phyloP scores from a whole-genome alignment of 2,329 filamentous ascomycete genomes.

The Arthrobotrys megalospora region DNA sequence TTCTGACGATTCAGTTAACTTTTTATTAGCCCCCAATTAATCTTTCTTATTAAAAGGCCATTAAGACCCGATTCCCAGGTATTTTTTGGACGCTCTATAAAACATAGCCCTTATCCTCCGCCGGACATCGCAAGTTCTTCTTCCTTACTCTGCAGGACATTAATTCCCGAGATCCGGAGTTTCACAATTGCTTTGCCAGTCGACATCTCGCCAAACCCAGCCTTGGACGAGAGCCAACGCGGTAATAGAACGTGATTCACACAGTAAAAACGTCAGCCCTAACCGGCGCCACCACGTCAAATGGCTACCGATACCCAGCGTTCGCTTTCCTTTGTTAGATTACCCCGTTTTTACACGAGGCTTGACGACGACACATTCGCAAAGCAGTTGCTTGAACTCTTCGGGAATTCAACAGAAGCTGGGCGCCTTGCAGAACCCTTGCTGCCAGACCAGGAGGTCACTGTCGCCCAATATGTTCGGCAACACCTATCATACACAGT shows the following conservation, averaged over 20 bases:
- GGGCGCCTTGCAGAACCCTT: slow-evolving; percentile 47
- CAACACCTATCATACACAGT: slow-evolving; percentile 56
- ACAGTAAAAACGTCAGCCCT: slow-evolving; percentile 19
- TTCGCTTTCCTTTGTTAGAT: slow-evolving; percentile 38
- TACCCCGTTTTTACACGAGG: slow-evolving; percentile 43
- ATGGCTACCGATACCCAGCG: slow-evolving; percentile 35
- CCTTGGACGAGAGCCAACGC: slow-evolving; percentile 14
- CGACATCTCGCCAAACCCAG: background rate
- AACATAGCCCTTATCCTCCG: slow-evolving; percentile 41
- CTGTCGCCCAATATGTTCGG: slow-evolving; percentile 56
- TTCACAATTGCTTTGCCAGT: background rate
- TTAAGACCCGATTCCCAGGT: slow-evolving; percentile 23
- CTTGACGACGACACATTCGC: slow-evolving; percentile 52
- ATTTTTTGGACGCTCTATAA: slow-evolving; percentile 35
- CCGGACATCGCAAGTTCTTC: slow-evolving; percentile 5
- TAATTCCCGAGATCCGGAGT: background rate
- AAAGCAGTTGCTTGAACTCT: slow-evolving; percentile 48
- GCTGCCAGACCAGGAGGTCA: slow-evolving; percentile 55
- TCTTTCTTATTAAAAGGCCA: slow-evolving; percentile 32
- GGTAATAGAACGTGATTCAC: background rate
- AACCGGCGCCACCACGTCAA: slow-evolving; percentile 4
- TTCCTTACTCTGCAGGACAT: background rate
- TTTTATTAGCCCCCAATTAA: slow-evolving; percentile 44
- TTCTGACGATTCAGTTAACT: slow-evolving; percentile 5
- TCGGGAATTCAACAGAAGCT: slow-evolving; percentile 49